Base-by-base conservation (phyloP, 2,329 filamentous ascomycete genomes). In the Botryosphaeria dothidea region DNA sequence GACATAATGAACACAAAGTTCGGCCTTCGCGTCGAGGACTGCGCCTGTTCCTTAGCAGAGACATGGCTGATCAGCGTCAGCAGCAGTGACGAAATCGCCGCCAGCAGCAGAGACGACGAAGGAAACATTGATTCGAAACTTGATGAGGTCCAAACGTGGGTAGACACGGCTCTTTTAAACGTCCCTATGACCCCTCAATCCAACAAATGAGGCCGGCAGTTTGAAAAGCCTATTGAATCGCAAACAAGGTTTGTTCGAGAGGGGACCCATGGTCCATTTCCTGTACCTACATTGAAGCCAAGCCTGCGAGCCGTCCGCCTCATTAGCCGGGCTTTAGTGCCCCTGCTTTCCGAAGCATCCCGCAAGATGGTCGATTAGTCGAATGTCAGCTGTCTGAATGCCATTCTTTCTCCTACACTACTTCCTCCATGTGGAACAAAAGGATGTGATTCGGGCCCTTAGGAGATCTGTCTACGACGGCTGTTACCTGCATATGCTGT, bases 1-100 rank as follows among this genome's bases (percentile, higher is more conserved):
- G 87, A 88, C 45, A 91, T 79, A 65, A 91, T 86, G 70, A 91
- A 88, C 23, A 91, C 78, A 48, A 91, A 85, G 67, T 90, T 90
- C 1, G 72, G 72, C 51, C 51, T 36, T 19, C 21, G 31, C 11
- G 51, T 9, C 3, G 51, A 25, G 4, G n/a, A 15, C 15, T 36
- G 21, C 31, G 31, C 15, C 51, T 38, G 9, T 21, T 56, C 51
- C 19, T 29, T 23, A n/a, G 29, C n/a, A 23, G 3, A 31, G 25
- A 25, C 48, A 52, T 52, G 29, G 17, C 48, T 38, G 2, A 15
- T 41, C 38, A 5, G 38, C 17, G 38, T 6, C 31, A n/a, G 38
- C 2, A 41, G 31, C 29, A 56, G 51, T 31, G 5, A 36, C 31
- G n/a, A 21, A 3, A n/a, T 21, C 9, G 31, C 29, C 7, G 31